Percentiles rank a stretch among this genome's conserved stretches.
Evolutionary conservation across 2,329 filamentous ascomycete genomes (phyloP).

Genomic region (Colletotrichum cereale): DNA sequence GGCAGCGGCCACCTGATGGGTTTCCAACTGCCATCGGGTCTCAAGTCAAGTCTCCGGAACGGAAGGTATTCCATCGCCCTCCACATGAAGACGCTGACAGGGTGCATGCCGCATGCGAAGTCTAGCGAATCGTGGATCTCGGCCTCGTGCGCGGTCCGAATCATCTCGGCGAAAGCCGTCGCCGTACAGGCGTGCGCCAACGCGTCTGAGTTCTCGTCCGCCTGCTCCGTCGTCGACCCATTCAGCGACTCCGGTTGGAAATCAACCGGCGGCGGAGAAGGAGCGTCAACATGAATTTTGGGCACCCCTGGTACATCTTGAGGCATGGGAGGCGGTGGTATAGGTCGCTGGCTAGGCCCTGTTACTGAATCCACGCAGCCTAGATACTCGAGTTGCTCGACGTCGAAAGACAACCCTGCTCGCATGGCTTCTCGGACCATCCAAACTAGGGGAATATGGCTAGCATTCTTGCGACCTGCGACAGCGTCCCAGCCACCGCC

Average conservation of each 20-base stretch:
- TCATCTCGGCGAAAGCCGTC: conserved; percentile 65
- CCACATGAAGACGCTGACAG: conserved; percentile 73
- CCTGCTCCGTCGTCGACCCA: conserved; percentile 6
- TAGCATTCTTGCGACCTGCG: conserved; percentile 70
- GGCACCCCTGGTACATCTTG: conserved; percentile 45
- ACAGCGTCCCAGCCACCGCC: conserved; percentile 80
- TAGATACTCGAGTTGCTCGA: conserved; percentile 74
- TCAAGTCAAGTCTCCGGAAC: conserved; percentile 84
- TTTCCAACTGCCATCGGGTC: conserved; percentile 79
- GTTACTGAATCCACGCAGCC: conserved; percentile 64
- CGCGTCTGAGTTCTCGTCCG: conserved; percentile 12
- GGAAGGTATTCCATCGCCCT: conserved; percentile 86
- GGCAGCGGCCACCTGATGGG: conserved; percentile 86
- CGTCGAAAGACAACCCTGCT: conserved; percentile 79
- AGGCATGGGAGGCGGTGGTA: neutral
- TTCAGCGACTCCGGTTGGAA: conserved; percentile 31
- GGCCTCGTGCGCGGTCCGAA: conserved; percentile 68
- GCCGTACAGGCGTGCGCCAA: conserved; percentile 4
- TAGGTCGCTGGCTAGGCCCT: conserved; percentile 19
- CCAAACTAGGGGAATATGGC: conserved; percentile 77
- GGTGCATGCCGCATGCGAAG: conserved; percentile 70
- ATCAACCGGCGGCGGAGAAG: conserved; percentile 39
- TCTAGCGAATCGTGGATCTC: conserved; percentile 78
- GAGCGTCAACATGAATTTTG: conserved; percentile 47
- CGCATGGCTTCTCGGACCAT: conserved; percentile 72